Conservation (phyloP, 352 stramenopile genomes). For the Thraustochytrium sp. region DNA sequence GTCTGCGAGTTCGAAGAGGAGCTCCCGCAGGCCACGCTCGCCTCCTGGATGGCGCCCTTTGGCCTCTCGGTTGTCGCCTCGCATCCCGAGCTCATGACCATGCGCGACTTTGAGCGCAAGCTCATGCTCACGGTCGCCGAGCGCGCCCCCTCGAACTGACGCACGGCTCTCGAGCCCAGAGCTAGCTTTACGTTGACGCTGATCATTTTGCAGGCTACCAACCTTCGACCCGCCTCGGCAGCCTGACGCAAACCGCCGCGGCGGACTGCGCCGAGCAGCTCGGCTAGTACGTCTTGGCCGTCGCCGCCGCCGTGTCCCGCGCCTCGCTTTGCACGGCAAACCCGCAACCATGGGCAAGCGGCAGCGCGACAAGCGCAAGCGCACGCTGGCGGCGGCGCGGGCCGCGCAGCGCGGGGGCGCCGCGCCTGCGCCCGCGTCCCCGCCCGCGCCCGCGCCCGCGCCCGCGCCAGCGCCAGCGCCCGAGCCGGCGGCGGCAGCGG, state of each 20-base stretch:
- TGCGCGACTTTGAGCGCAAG: neutral
- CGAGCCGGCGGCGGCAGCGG: neutral
- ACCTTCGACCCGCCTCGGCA: too few relatives aligned
- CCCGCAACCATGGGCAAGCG: neutral
- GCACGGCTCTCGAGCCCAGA: too few relatives aligned
- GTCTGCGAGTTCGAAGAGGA: constrained; percentile 20
- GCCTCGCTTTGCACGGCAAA: neutral
- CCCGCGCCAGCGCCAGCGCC: neutral
- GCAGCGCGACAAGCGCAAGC: neutral
- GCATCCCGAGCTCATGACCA: neutral
- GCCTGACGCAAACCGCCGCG: too few relatives aligned
- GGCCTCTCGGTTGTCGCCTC: neutral
- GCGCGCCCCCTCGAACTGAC: too few relatives aligned
- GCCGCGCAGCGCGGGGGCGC: neutral
- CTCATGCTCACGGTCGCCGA: neutral
- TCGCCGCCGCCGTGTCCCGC: too few relatives aligned
- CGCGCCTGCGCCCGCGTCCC: neutral
- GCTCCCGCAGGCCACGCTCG: neutral
- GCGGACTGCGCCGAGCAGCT: too few relatives aligned
- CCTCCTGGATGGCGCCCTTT: neutral
- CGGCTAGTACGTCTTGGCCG: too few relatives aligned
- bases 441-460: too few relatives aligned
- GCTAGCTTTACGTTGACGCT: too few relatives aligned
- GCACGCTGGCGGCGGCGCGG: neutral
- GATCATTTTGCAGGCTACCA: too few relatives aligned